Conservation (phyloP, 805 yeast genomes). For the Yamadazyma takamatsuzukensis region DNA sequence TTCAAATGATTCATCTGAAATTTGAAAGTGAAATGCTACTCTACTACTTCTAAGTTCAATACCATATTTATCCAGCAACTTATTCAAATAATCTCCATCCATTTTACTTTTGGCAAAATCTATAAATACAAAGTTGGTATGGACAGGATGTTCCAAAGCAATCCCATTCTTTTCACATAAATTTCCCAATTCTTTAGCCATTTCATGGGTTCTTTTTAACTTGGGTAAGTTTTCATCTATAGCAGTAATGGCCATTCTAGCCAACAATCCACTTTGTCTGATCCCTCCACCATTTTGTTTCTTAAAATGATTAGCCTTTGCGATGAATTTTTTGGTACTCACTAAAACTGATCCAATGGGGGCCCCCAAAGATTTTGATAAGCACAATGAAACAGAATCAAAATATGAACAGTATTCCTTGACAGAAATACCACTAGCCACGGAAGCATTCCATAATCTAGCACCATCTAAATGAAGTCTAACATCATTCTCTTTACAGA, state of each 20-base stretch:
- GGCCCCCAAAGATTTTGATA: slow-evolving; percentile 89
- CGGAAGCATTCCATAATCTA: slow-evolving; percentile 89
- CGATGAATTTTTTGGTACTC: slow-evolving; percentile 55
- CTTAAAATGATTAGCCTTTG: slow-evolving; percentile 77
- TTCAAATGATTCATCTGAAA: slow-evolving; percentile 28
- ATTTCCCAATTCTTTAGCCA: slow-evolving; percentile 50
- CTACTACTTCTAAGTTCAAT: slow-evolving; percentile 70
- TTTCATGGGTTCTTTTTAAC: slow-evolving; percentile 46
- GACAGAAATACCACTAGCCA: slow-evolving; percentile 65
- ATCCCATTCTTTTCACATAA: slow-evolving; percentile 54
- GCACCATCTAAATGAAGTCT: slow-evolving; percentile 90
- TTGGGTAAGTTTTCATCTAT: slow-evolving; percentile 68
- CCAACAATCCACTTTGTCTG: slow-evolving; percentile 79
- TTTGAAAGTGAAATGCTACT: slow-evolving; percentile 70
- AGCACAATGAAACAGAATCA: slow-evolving; percentile 86
- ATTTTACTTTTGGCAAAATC: slow-evolving; percentile 54
- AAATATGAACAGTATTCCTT: slow-evolving; percentile 70
- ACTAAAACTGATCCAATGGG: slow-evolving; percentile 90
- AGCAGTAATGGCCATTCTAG: slow-evolving; percentile 78
- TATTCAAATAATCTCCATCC: slow-evolving; percentile 51
- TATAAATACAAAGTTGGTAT: slow-evolving; percentile 80
- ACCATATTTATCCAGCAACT: slow-evolving; percentile 54
- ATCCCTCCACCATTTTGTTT: slow-evolving; percentile 94
- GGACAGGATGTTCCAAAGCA: slow-evolving; percentile 65
- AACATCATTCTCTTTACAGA: slow-evolving; percentile 58